Conservation (phyloP, 768 basidiomycete genomes). For the Amanita polypyramis region DNA sequence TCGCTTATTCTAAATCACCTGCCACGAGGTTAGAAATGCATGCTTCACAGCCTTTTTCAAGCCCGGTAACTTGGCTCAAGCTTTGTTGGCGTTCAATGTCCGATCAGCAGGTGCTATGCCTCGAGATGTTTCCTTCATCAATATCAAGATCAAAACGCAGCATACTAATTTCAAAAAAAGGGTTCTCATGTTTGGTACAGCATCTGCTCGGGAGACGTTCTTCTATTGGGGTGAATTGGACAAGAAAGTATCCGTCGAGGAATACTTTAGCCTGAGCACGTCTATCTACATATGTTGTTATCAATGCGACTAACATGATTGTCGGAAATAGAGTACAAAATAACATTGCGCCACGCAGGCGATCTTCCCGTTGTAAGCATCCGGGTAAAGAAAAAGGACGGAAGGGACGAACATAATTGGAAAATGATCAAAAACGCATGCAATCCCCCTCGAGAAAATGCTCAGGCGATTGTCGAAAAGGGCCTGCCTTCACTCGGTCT, state of each 20-base stretch:
- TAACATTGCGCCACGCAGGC: slow-evolving; percentile 11
- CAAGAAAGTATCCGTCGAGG: slow-evolving; percentile 44
- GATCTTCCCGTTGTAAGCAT: slow-evolving; percentile 29
- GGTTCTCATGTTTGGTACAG: not conserved
- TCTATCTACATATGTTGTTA: not conserved
- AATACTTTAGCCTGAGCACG: slow-evolving; percentile 57
- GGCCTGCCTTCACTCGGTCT: not conserved
- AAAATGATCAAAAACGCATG: slow-evolving; percentile 65
- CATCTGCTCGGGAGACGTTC: slow-evolving; percentile 13
- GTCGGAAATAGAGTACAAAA: not conserved
- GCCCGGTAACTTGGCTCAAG: slow-evolving; percentile 1
- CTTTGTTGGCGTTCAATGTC: not conserved
- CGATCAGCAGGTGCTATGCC: not conserved
- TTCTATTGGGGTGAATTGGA: slow-evolving; percentile 25
- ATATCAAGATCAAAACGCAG: not conserved
- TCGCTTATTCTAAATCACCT: not conserved
- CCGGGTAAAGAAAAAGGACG: slow-evolving; percentile 11
- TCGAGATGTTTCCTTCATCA: not conserved
- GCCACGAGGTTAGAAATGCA: not conserved
- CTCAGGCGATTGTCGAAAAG: not conserved
- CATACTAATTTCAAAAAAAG: not conserved
- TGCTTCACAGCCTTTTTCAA: slow-evolving; percentile 2
- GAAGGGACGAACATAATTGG: slow-evolving; percentile 12
- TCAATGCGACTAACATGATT: not conserved
- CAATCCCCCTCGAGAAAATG: slow-evolving; percentile 36